phyloP scores from a whole-genome alignment of 805 yeast genomes.

The Sungouiella thailandica region DNA sequence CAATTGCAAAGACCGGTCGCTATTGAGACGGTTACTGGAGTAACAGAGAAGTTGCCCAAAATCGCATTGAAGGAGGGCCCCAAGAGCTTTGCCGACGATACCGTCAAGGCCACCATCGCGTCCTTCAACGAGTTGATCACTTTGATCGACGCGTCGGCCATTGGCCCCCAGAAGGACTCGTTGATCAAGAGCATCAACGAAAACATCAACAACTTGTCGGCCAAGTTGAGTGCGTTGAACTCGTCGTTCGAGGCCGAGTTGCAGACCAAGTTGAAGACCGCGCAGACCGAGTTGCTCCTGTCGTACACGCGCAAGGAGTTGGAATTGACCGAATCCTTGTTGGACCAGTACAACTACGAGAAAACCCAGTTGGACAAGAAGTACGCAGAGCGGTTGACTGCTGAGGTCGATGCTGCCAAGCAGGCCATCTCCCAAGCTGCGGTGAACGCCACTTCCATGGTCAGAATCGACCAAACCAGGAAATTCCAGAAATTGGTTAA shows the following conservation, averaged over 20 bases:
- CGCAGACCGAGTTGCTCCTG: slow-evolving; percentile 37
- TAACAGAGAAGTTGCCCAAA: slow-evolving; percentile 29
- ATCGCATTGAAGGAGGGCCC: slow-evolving; percentile 20
- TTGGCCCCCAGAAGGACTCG: slow-evolving; percentile 22
- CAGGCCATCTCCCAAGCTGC: slow-evolving; percentile 65
- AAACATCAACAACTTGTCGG: slow-evolving; percentile 26
- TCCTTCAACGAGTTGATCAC: slow-evolving; percentile 36
- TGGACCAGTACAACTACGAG: slow-evolving; percentile 57
- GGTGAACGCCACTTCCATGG: slow-evolving; percentile 63
- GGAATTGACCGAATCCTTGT: slow-evolving; percentile 53
- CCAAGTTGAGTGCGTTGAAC: slow-evolving; percentile 29
- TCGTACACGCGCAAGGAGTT: slow-evolving; percentile 45
- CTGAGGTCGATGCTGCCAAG: slow-evolving; percentile 66
- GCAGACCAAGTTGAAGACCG: slow-evolving; percentile 27
- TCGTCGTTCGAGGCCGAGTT: slow-evolving; percentile 33
- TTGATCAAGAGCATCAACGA: slow-evolving; percentile 29
- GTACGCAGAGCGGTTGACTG: slow-evolving; percentile 50
- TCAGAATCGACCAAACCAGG: slow-evolving; percentile 63
- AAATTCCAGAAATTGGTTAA: slow-evolving; percentile 56
- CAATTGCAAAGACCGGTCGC: slow-evolving; percentile 40
- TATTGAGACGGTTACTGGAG: slow-evolving; percentile 28
- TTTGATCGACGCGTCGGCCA: slow-evolving; percentile 27
- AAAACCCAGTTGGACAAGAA: slow-evolving; percentile 56
- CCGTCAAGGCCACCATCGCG: slow-evolving; percentile 30
- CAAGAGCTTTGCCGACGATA: slow-evolving; percentile 23